Evolutionary conservation across 2,329 filamentous ascomycete species (phyloP), one percentile per base, ranked within the genome.

Genomic region (Pezicula carpinea): DNA sequence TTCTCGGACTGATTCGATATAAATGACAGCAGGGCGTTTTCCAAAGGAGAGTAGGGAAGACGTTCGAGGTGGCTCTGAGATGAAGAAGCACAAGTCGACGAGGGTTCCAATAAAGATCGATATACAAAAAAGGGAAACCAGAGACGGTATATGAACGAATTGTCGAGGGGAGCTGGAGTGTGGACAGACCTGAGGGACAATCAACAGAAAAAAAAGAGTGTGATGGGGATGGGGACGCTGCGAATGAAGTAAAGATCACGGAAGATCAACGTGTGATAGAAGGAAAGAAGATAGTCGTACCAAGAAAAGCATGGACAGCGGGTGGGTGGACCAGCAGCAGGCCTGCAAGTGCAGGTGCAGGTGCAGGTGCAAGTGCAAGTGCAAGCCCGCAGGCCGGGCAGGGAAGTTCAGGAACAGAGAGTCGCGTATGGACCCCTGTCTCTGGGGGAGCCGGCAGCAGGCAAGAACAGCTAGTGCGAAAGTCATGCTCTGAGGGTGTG

Each of bases 21-120:
- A 52, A 59, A 54, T 52, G 56, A 59, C 52, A 61, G 54, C 57
- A 58, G 53, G 50, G 53, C 64, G 51, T 49, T 47, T 51, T 47
- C 59, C 53, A 61, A 64, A 63, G 45, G 62, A 64, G 59, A 56
- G 62, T 59, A 59, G 56, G 52, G 59, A 63, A 61, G 54, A 60
- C 54, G 53, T 50, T 59, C 59, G 59, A 63, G 53, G 48, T 51
- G 59, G 58, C 55, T 56, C 53, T 44, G 55, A 46, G 51, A 54
- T 48, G 56, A 56, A 61, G 56, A 56, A 61, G 60, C 59, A 60
- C 59, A 61, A 55, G 51, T 58, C 60, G 57, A 63, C 59, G 51
- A 51, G 55, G 50, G 55, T 61, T 59, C 55, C 52, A 54, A 55
- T 62, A 64, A 59, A 56, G 55, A 57, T 55, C 54, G 58, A 62